Evolutionary conservation across 345 rosid genomes (phyloP), one percentile per base, ranked within the genome.

Genomic region (Gynandropsis gynandra): DNA sequence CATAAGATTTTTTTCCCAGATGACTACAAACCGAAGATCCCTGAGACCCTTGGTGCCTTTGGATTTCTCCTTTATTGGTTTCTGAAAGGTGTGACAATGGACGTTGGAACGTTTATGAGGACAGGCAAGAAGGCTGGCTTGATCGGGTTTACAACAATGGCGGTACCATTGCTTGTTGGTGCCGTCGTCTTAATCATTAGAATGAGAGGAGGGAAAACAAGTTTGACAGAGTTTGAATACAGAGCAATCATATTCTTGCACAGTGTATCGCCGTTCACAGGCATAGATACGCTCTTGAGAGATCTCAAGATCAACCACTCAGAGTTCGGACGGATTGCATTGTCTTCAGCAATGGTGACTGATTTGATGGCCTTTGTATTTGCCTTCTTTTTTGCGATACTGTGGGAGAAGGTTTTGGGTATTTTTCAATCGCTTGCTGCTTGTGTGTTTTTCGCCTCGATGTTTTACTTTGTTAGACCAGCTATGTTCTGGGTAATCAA

Each of bases 71-170:
- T 77, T 14, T 75, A 68, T 56, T 50, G 75, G 52, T 80, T 80
- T 56, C 64, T 80, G 24, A 56, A 61, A 53, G 83, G 69, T 38
- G 76, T 80, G 58, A 77, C 79, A 52, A 73, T 71, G 75, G 79
- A 80, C 39, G 52, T 65, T 16, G 53, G 24, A 14, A 12, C 61
- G 10, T 53, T 55, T 10, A 1, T 45, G 9, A 66, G 8, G 42
- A 51, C 61, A 20, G 67, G 53, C 4, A 63, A 17, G 54, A 72
- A 65, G 16, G 14, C 70, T 10, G 9, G 11, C 4, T 56, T 59
- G 37, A 47, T 72, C 5, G 78, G 69, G 1, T 5, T 70, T 42
- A 40, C 53, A 7, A 40, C 76, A 19, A 44, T 71, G 46, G 0
- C 67, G 1, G 52, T 47, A 3, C 93, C 83, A 7, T 19, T 69